Conservation (phyloP, 306 rosid species). For the peach (Prunus persica) region Prunus_persica_NCBIv2 NC_034011.1:7663501-7664000, state of each 20-base stretch:
- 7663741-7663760: background rate
- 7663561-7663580: constrained; percentile 67
- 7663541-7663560: constrained; percentile 65
- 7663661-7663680: no score
- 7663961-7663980: no score
- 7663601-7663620: background rate
- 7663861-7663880: background rate
- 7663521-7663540: constrained; percentile 72
- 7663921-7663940: no score
- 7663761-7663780: background rate
- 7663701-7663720: no score
- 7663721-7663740: background rate
- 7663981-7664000: no score
- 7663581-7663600: constrained; percentile 59
- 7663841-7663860: background rate
- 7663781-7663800: background rate
- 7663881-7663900: no score
- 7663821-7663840: background rate
- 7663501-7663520: constrained; percentile 78
- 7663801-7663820: background rate
- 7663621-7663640: no score
- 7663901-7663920: no score
- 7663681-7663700: no score
- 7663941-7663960: no score
- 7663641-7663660: no score